phyloP scores from a whole-genome alignment of 23 red algal genomes.

The Gracilaria caudata region DNA sequence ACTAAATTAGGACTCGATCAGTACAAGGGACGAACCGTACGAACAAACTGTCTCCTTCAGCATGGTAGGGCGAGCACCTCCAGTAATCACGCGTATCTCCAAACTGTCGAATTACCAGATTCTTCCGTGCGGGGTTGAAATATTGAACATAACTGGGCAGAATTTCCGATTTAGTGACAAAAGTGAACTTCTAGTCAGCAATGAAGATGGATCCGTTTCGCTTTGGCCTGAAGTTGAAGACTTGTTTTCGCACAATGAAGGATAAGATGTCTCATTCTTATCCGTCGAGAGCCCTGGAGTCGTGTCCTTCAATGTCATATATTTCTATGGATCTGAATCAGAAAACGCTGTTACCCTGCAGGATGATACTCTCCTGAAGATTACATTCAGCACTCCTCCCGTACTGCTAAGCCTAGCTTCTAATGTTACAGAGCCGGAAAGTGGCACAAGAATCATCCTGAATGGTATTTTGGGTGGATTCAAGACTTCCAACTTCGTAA shows the following conservation, averaged over 20 bases:
- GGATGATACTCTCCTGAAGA: not conserved
- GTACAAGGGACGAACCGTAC: constrained; percentile 35
- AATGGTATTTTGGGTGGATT: constrained; percentile 41
- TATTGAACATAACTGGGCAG: constrained; percentile 21
- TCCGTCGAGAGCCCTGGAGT: constrained; percentile 34
- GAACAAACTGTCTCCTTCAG: constrained; percentile 46
- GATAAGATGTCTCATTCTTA: constrained; percentile 25
- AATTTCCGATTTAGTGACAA: constrained; percentile 54
- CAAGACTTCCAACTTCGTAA: constrained; percentile 11
- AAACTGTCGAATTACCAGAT: constrained; percentile 28
- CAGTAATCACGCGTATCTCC: constrained; percentile 19
- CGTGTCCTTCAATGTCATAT: constrained; percentile 28
- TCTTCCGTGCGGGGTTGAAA: constrained; percentile 43
- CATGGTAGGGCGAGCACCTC: constrained; percentile 48
- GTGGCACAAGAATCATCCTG: constrained; percentile 33
- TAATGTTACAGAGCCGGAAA: constrained; percentile 6
- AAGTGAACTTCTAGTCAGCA: constrained; percentile 7
- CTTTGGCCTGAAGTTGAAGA: constrained; percentile 31
- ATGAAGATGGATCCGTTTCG: constrained; percentile 35
- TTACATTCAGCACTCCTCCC: constrained; percentile 44
- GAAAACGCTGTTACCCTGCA: constrained; percentile 9
- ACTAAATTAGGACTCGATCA: constrained; percentile 43
- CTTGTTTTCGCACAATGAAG: constrained; percentile 25
- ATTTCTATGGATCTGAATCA: constrained; percentile 14
- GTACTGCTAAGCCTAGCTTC: constrained; percentile 11